Evolutionary conservation across 345 rosid species (phyloP).

Genomic region (Euclidium syriacum): DNA sequence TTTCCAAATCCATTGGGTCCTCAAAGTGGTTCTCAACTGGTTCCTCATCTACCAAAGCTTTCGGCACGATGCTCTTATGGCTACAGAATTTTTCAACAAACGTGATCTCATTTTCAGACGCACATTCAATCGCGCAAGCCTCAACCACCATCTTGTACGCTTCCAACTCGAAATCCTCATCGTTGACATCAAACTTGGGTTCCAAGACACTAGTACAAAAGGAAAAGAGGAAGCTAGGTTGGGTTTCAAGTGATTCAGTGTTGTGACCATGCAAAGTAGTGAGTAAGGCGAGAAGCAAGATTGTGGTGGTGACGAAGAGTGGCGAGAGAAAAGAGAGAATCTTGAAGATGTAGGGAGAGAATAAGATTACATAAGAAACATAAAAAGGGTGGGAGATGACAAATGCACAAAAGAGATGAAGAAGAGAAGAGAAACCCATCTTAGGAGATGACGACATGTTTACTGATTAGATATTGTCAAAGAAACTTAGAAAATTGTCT

Average conservation of each 20-base stretch:
- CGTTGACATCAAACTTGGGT: conserved; percentile 34
- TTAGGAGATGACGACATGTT: conserved; percentile 43
- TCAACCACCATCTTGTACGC: conserved; percentile 65
- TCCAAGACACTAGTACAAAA: conserved; percentile 36
- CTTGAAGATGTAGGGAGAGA: conserved; percentile 70
- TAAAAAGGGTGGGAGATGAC: conserved; percentile 57
- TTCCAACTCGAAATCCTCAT: conserved; percentile 33
- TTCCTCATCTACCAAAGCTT: conserved; percentile 5
- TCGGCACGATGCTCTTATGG: conserved; percentile 21
- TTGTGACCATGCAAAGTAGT: conserved; percentile 36
- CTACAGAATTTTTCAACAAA: conserved; percentile 33
- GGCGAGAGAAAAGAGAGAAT: conserved; percentile 79
- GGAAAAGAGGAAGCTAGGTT: conserved; percentile 35
- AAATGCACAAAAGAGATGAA: conserved; percentile 45
- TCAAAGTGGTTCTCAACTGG: conserved; percentile 5
- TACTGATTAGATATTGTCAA: conserved; percentile 3
- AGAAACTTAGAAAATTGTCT: conserved; percentile 5
- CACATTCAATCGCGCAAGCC: conserved; percentile 29
- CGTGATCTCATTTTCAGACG: conserved; percentile 7
- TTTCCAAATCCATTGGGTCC: not conserved
- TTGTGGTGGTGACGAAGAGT: conserved; percentile 70
- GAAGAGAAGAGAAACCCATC: conserved; percentile 36
- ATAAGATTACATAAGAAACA: conserved; percentile 47
- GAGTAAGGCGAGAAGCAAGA: conserved; percentile 53
- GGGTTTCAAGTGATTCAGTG: conserved; percentile 31